A percentile compares a stretch with the other conserved stretches of the same genome.
phyloP scores from a whole-genome alignment of 768 basidiomycete genomes.

The Lentinula raphanica region DNA sequence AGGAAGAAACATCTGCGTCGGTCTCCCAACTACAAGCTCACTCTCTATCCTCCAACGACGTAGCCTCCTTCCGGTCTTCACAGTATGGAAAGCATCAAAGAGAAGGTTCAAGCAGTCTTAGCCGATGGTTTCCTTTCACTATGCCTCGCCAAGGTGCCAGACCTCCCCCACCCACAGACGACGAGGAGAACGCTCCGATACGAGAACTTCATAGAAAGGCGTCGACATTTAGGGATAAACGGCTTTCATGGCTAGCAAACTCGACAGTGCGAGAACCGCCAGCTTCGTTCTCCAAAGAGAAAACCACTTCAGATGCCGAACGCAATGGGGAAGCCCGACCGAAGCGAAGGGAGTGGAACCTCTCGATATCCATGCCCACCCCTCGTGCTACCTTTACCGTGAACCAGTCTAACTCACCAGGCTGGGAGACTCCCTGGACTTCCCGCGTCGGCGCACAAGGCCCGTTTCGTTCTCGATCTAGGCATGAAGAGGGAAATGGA shows the following conservation, averaged over 20 bases:
- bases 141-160: conserved; percentile 40
- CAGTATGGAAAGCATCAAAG: background rate
- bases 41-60: conserved; percentile 41
- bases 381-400: conserved; percentile 42
- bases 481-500: conserved; percentile 22
- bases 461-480: conserved; percentile 24
- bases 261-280: conserved; percentile 30
- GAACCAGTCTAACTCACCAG: conserved; percentile 53
- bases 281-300: conserved; percentile 25
- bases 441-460: conserved; percentile 38
- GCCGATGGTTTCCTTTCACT: conserved; percentile 75
- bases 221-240: conserved; percentile 35
- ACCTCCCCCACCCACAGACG: conserved; percentile 16
- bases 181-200: background rate
- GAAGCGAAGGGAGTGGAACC: conserved; percentile 21
- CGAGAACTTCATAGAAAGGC: conserved; percentile 28
- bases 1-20: conserved; percentile 30
- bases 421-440: conserved; percentile 69
- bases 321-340: background rate
- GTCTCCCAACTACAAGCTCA: conserved; percentile 28
- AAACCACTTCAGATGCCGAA: conserved; percentile 17
- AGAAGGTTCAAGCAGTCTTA: conserved; percentile 32
- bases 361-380: conserved; percentile 30
- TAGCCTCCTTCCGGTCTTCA: conserved; percentile 38
- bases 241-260: conserved; percentile 50